These are phyloP conservation scores for Tubosaeta sp. DNA, from an alignment of 768 basidiomycete genomes.

Conservation along the genomic window DNA sequence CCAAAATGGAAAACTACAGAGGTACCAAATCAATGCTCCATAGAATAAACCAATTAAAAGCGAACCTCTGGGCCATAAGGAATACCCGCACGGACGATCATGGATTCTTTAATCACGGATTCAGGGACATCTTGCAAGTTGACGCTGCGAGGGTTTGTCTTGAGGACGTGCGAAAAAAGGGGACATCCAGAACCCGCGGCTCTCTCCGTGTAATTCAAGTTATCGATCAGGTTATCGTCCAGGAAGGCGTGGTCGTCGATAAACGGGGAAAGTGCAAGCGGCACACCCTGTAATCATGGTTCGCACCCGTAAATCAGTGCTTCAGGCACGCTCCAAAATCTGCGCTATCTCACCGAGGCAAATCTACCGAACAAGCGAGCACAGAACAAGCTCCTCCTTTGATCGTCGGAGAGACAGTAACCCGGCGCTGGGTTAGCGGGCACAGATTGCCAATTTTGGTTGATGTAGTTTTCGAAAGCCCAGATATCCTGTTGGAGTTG, in stretches of 20 bases:
- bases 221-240: slow-evolving; percentile 40
- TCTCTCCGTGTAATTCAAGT: slow-evolving; percentile 31
- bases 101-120: background rate
- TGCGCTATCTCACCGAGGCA: slow-evolving; percentile 36
- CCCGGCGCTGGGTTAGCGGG: slow-evolving; percentile 20
- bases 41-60: no score
- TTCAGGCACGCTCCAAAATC: no score
- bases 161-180: slow-evolving; percentile 46
- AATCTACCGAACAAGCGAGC: slow-evolving; percentile 43
- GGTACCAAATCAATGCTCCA: background rate
- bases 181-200: slow-evolving; percentile 29
- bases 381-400: slow-evolving; percentile 20
- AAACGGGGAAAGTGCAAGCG: slow-evolving; percentile 42
- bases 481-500: slow-evolving; percentile 40
- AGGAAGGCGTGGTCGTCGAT: slow-evolving; percentile 36
- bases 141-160: slow-evolving; percentile 38
- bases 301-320: background rate
- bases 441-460: slow-evolving; percentile 32
- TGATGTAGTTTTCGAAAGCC: slow-evolving; percentile 46
- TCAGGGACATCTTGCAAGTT: slow-evolving; percentile 21
- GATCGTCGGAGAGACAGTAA: slow-evolving; percentile 16
- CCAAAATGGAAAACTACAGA: slow-evolving; percentile 5
- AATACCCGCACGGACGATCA: slow-evolving; percentile 32
- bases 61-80: slow-evolving; percentile 31
- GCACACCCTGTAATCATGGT: slow-evolving; percentile 27